Evolutionary conservation across 129 eudicot species (phyloP).

Genomic region (Artemisia tridentata): DNA sequence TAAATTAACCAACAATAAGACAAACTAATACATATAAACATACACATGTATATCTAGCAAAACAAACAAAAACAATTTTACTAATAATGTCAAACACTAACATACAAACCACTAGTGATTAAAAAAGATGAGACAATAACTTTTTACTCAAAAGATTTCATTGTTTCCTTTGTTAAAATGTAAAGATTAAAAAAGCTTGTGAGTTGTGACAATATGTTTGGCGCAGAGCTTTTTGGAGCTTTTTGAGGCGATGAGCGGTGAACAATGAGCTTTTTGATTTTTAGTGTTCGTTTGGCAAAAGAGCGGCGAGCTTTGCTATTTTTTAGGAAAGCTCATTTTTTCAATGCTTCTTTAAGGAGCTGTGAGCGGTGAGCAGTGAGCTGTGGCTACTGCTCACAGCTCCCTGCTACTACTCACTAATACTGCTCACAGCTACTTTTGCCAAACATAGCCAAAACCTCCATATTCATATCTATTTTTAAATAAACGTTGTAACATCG

Average conservation of each 20-base stretch:
- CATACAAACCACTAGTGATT: conserved; percentile 6
- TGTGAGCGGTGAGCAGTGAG: too few relatives aligned
- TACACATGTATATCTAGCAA: not conserved
- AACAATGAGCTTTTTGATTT: too few relatives aligned
- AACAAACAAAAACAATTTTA: not conserved
- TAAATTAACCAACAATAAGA: not conserved
- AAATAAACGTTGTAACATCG: not conserved
- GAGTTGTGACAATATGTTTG: not conserved
- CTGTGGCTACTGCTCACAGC: too few relatives aligned
- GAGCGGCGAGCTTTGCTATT: too few relatives aligned
- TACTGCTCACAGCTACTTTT: too few relatives aligned
- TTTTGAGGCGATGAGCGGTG: too few relatives aligned
- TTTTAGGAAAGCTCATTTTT: too few relatives aligned
- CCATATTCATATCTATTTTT: not conserved
- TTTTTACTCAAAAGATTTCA: not conserved
- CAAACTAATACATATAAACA: not conserved
- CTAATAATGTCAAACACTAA: not conserved
- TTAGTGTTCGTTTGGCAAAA: too few relatives aligned
- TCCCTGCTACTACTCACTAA: too few relatives aligned
- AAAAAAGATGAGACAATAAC: not conserved
- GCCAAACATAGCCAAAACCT: too few relatives aligned
- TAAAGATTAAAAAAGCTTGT: not conserved
- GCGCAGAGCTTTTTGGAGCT: too few relatives aligned
- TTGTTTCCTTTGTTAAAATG: not conserved
- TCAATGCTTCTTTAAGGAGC: too few relatives aligned